Conservation (phyloP, 1,284 basidiomycete genomes). For the Albatrellus sp. region DNA sequence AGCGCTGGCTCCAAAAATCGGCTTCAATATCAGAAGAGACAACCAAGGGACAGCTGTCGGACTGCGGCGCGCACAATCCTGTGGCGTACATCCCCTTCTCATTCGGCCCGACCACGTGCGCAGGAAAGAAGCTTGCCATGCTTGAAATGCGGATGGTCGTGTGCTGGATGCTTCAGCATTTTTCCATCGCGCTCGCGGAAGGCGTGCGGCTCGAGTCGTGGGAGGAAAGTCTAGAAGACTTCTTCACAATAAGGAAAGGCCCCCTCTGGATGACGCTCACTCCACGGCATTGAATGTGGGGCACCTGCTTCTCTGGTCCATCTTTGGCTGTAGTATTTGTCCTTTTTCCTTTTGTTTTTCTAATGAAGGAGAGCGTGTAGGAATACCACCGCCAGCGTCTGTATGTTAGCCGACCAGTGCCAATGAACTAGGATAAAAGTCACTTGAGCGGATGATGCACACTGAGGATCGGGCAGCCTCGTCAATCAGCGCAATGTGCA, state of each 20-base stretch:
- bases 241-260: conserved; percentile 6
- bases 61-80: conserved; percentile 9
- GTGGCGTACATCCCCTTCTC: conserved; percentile 16
- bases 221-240: conserved; percentile 10
- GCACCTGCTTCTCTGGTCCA: not conserved
- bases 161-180: conserved; percentile 11
- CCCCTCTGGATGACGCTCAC: conserved; percentile 1
- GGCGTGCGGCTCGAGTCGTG: conserved; percentile 8
- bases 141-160: conserved; percentile 14
- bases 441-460: too few relatives aligned
- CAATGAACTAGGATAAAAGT: too few relatives aligned
- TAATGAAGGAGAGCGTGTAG: too few relatives aligned
- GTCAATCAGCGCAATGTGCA: too few relatives aligned
- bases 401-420: too few relatives aligned
- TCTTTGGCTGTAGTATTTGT: too few relatives aligned
- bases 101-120: conserved; percentile 15
- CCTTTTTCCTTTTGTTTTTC: too few relatives aligned
- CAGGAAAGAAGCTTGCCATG: conserved; percentile 15
- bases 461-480: too few relatives aligned
- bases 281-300: not conserved
- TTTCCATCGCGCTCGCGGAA: conserved; percentile 9
- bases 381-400: too few relatives aligned
- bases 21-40: not conserved
- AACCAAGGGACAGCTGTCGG: not conserved
- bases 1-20: conserved; percentile 14